Conservation (phyloP, 371 early-diverging fungal species). For the Mortierella sp. region DNA sequence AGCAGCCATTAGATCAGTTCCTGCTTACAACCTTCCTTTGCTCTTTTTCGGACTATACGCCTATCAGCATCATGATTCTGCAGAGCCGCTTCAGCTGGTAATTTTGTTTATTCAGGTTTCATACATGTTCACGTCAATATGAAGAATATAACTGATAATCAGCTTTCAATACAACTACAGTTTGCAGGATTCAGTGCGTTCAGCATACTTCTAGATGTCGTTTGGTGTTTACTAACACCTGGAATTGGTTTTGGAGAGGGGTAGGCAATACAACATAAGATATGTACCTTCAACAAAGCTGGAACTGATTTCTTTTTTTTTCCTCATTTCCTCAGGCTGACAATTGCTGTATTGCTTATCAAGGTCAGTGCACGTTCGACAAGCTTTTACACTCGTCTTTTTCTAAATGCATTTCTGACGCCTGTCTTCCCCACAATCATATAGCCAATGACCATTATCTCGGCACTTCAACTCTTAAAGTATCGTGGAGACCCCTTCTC, state of each 20-base stretch:
- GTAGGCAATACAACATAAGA: constrained; percentile 16
- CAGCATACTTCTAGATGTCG: constrained; percentile 46
- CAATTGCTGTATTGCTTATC: constrained; percentile 34
- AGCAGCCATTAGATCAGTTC: constrained; percentile 47
- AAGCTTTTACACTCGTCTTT: no score
- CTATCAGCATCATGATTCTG: constrained; percentile 51
- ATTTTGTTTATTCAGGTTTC: constrained; percentile 1
- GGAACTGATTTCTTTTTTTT: neutral
- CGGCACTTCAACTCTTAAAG: constrained; percentile 50
- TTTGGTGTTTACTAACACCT: constrained; percentile 35
- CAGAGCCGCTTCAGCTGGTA: constrained; percentile 53
- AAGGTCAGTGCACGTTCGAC: constrained; percentile 42
- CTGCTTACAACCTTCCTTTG: constrained; percentile 52
- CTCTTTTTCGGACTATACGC: constrained; percentile 53
- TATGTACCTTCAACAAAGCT: neutral
- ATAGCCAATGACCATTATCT: constrained; percentile 54
- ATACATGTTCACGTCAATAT: neutral
- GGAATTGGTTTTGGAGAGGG: constrained; percentile 49
- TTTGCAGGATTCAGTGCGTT: constrained; percentile 53
- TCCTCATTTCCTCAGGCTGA: constrained; percentile 24
- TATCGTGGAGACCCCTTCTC: constrained; percentile 54
- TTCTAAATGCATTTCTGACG: neutral
- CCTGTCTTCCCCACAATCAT: neutral
- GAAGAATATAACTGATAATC: neutral
- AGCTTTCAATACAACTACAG: constrained; percentile 1